Evolutionary conservation across 208 protist genomes (phyloP), one percentile per base, ranked within the genome.

Genomic region (Naegleria fowleri): DNA sequence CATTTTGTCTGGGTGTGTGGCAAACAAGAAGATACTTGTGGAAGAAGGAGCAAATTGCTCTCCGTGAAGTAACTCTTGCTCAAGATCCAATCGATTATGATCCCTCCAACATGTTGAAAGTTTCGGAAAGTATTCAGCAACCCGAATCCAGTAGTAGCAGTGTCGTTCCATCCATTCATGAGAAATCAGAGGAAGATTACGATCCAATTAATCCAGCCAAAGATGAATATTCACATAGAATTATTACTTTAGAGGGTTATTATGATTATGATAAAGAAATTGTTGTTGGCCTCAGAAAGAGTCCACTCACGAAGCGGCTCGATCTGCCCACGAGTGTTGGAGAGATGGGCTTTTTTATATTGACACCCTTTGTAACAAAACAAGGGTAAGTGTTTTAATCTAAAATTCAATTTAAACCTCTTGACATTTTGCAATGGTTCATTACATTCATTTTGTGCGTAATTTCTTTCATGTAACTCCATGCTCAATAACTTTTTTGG

Each of bases 251-350:
- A 2, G n/a, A 39, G 13, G 83, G 83, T 4, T 86, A 48, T 29
- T 86, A 48, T 48, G 83, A 86, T 86, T 86, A 86, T 86, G 36
- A 43, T 48, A 86, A 48, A 5, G 83, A 86, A 48, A 86, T 86
- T 86, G 38, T 86, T 22, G 38, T 86, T 5, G 83, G 83, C 13
- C 48, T 86, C 5, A 39, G 83, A 51, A 86, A 86, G n/a, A 86
- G 83, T 48, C 83, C 83, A 2, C n/a, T 86, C 15, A 48, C 33
- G 5, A 86, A 86, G n/a, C 6, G 83, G 2, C 6, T 48, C 36
- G 39, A 48, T 40, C 5, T 48, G 16, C 83, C 83, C 3, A 48
- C 83, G 19, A 25, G 16, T 33, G 36, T 33, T 9, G 83, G 39
- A 43, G 39, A 86, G 16, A 86, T 48, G 39, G 83, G 83, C 5